Percentiles rank a stretch among this genome's conserved stretches.
Conservation (phyloP, 345 rosid genomes). For the Sonneratia alba region DNA sequence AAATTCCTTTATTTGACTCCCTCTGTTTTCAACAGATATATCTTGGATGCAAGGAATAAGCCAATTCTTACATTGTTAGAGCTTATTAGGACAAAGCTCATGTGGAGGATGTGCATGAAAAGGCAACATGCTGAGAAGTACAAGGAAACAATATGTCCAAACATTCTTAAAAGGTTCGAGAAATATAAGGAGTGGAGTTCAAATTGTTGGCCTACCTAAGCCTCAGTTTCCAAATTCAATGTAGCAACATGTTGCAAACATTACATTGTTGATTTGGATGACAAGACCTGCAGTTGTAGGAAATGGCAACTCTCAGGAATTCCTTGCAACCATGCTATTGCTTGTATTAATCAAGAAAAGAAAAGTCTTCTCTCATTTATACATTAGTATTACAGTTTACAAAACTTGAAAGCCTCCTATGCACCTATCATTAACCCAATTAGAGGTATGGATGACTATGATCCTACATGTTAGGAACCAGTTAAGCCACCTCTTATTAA, state of each 20-base stretch:
- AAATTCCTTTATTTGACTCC: no score
- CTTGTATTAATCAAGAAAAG: not conserved
- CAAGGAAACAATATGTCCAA: not conserved
- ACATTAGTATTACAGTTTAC: not conserved
- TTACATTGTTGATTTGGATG: not conserved
- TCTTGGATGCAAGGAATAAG: not conserved
- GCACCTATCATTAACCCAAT: not conserved
- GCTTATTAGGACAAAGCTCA: not conserved
- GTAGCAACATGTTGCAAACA: not conserved
- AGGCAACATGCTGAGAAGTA: not conserved
- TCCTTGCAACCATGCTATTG: not conserved
- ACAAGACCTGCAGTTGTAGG: not conserved
- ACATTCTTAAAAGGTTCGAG: not conserved
- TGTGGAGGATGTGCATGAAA: not conserved
- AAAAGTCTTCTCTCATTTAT: not conserved
- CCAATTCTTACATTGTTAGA: not conserved
- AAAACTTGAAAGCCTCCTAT: not conserved
- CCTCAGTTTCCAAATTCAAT: not conserved
- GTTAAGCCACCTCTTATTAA: no score
- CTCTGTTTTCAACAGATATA: not conserved
- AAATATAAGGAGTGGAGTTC: not conserved
- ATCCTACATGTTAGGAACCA: no score
- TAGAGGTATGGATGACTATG: not conserved
- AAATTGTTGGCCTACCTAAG: not conserved
- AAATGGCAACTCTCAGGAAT: not conserved